phyloP scores from a whole-genome alignment of 2,329 filamentous ascomycete species.

The Penicillium sp. region DNA sequence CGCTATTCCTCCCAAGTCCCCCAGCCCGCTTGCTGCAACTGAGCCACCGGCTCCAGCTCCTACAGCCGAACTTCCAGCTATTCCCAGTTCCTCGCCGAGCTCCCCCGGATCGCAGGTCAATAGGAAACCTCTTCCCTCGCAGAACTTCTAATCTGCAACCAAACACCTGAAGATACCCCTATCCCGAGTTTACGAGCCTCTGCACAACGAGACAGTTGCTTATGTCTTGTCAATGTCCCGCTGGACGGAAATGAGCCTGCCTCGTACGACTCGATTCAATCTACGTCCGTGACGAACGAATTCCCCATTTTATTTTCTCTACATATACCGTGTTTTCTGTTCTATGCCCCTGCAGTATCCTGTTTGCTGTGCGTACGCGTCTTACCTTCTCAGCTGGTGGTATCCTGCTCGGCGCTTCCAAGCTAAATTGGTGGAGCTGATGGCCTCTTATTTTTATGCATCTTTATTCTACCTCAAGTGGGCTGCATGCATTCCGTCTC shows the following conservation, averaged over 20 bases:
- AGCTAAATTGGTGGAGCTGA: neutral
- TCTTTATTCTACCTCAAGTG: neutral
- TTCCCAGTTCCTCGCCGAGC: slow-evolving; percentile 40
- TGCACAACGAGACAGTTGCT: slow-evolving; percentile 7
- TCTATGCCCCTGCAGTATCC: neutral
- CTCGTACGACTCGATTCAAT: slow-evolving; percentile 12
- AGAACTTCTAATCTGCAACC: neutral
- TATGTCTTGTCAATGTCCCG: slow-evolving; percentile 11
- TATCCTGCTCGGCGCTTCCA: neutral
- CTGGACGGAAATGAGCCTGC: slow-evolving; percentile 20
- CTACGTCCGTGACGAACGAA: slow-evolving; percentile 24
- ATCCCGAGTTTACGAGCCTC: neutral
- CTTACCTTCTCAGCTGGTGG: neutral
- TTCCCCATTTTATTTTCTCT: neutral
- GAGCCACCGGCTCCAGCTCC: slow-evolving; percentile 24
- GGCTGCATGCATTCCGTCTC: neutral
- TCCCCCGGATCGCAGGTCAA: slow-evolving; percentile 43
- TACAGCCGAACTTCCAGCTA: slow-evolving; percentile 42
- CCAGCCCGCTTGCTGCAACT: slow-evolving; percentile 30
- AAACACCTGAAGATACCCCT: neutral
- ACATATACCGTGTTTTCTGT: slow-evolving; percentile 6
- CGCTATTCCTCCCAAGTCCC: slow-evolving; percentile 14
- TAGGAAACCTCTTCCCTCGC: slow-evolving; percentile 56
- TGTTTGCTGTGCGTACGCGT: neutral
- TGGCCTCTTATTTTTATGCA: neutral